These are phyloP conservation scores for Colletotrichum sp. DNA, from an alignment of 2,329 filamentous ascomycete genomes.

Conservation along the genomic window DNA sequence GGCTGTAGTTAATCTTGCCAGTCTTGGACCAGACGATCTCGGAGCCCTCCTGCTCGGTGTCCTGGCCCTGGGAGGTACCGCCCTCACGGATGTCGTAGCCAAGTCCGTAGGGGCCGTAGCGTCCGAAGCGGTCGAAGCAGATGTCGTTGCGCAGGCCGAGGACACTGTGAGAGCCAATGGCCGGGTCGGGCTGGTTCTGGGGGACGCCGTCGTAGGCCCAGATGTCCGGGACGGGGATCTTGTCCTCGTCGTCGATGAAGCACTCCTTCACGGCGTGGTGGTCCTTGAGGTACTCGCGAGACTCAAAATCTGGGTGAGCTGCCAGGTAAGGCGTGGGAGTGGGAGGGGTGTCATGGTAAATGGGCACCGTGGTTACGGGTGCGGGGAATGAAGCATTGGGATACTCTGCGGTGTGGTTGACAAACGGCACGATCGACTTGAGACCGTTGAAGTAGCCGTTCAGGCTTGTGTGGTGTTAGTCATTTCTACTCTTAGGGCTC, in stretches of 20 bases:
- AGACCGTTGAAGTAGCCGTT: slow-evolving; percentile 83
- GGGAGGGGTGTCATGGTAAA: slow-evolving; percentile 35
- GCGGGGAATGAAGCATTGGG: slow-evolving; percentile 51
- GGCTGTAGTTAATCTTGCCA: slow-evolving; percentile 61
- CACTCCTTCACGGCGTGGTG: slow-evolving; percentile 63
- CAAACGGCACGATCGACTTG: slow-evolving; percentile 67
- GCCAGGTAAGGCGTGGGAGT: slow-evolving; percentile 47
- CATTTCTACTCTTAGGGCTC: neutral
- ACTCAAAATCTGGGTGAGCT: slow-evolving; percentile 74
- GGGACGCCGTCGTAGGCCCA: slow-evolving; percentile 75
- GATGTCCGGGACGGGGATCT: slow-evolving; percentile 63
- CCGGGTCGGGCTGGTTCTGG: slow-evolving; percentile 77
- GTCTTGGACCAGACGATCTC: slow-evolving; percentile 61
- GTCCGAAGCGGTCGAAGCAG: slow-evolving; percentile 87
- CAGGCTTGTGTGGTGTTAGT: slow-evolving; percentile 58
- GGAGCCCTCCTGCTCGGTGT: slow-evolving; percentile 73
- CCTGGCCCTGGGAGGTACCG: slow-evolving; percentile 73
- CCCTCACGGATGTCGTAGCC: slow-evolving; percentile 80
- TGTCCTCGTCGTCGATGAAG: slow-evolving; percentile 66
- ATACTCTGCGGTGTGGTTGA: slow-evolving; percentile 75
- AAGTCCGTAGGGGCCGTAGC: slow-evolving; percentile 83
- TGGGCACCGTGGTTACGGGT: slow-evolving; percentile 36
- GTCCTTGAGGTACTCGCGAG: slow-evolving; percentile 57
- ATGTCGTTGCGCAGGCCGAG: slow-evolving; percentile 78
- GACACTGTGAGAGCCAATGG: slow-evolving; percentile 77